Base-by-base conservation (phyloP, 2,329 filamentous ascomycete species). In the Dryadomyces sulphureus region DNA sequence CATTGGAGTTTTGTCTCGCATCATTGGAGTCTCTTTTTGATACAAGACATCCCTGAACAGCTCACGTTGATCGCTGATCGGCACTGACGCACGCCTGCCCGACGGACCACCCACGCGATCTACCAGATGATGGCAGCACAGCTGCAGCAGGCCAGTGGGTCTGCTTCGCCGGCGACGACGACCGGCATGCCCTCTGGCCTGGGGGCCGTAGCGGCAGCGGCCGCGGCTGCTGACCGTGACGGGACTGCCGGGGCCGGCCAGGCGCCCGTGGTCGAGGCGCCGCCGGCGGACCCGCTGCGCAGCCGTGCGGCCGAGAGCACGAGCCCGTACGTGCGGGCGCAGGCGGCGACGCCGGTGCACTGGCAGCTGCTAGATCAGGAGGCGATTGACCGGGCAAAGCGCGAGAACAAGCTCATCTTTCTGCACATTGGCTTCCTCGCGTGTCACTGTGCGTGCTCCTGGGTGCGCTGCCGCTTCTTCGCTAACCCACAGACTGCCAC, bases 341-440 rank as follows among this genome's bases (percentile, higher is more conserved):
- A 93, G 60, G 77, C 79, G 60, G 69, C 82, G 54, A 94, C 93
- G 60, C 79, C 81, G 2, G 89, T 96, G 34, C 79, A 81, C 55
- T 98, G 92, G 92, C 92, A 98, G 69, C 69, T 86, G 49, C 85
- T 94, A 70, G 82, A 82, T 54, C 72, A 81, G 20, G 80, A 88
- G 56, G 78, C 86, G 16, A 70, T 95, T 45, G 74, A 75, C 52
- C 70, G 88, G 41, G 90, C 92, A 16, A 83, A 77, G 61, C 76
- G 71, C 54, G 78, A 89, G 54, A 93, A 96, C 62, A 84, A 88
- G 57, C 71, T 94, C 48, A 80, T 98, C 49, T 96, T 95, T 59
- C 69, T 96, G 50, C 93, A 90, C 60, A 89, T 96, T 57, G 92
- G 92, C 42, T 98, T 94, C 67, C 84, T 84, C 19, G 88, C 92